Percentiles rank a stretch among this genome's conserved stretches.
phyloP scores from a whole-genome alignment of 1,139 yeast species.

The Blastobotrys proliferans region DNA sequence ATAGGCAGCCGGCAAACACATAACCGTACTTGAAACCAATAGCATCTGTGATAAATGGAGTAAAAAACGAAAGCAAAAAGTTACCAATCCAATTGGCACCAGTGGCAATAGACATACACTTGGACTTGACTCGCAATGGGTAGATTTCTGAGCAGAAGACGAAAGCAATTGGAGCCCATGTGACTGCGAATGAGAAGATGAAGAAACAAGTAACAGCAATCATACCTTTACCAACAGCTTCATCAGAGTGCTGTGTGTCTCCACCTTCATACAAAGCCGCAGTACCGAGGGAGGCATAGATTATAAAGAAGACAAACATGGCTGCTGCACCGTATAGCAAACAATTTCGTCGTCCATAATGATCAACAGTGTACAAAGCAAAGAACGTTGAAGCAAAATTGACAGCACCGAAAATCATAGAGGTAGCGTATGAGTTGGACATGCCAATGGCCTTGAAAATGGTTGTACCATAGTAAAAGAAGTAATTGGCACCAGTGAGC shows the following conservation, averaged over 20 bases:
- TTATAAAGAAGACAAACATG: slow-evolving; percentile 61
- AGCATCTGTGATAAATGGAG: slow-evolving; percentile 44
- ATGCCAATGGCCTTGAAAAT: slow-evolving; percentile 75
- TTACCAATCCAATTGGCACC: slow-evolving; percentile 81
- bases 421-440: slow-evolving; percentile 59
- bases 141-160: slow-evolving; percentile 74
- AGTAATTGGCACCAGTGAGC: slow-evolving; percentile 75
- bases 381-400: slow-evolving; percentile 72
- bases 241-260: slow-evolving; percentile 27
- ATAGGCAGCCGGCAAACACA: slow-evolving; percentile 73
- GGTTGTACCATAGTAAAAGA: slow-evolving; percentile 78
- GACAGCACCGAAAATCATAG: slow-evolving; percentile 73
- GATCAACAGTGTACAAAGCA: slow-evolving; percentile 64
- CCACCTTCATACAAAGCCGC: slow-evolving; percentile 56
- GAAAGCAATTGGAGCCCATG: slow-evolving; percentile 87
- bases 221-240: slow-evolving; percentile 44
- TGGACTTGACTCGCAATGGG: slow-evolving; percentile 74
- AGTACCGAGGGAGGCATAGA: slow-evolving; percentile 68
- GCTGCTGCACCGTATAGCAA: slow-evolving; percentile 60
- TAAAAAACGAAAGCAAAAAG: slow-evolving; percentile 53
- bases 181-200: slow-evolving; percentile 77
- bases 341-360: slow-evolving; percentile 65
- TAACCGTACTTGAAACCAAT: slow-evolving; percentile 63
- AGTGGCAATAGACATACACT: slow-evolving; percentile 67
- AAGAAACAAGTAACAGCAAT: slow-evolving; percentile 74